A percentile compares a stretch with the other conserved stretches of the same genome.
Evolutionary conservation across 345 rosid genomes (phyloP).

Genomic region (Noccaea caerulescens): DNA sequence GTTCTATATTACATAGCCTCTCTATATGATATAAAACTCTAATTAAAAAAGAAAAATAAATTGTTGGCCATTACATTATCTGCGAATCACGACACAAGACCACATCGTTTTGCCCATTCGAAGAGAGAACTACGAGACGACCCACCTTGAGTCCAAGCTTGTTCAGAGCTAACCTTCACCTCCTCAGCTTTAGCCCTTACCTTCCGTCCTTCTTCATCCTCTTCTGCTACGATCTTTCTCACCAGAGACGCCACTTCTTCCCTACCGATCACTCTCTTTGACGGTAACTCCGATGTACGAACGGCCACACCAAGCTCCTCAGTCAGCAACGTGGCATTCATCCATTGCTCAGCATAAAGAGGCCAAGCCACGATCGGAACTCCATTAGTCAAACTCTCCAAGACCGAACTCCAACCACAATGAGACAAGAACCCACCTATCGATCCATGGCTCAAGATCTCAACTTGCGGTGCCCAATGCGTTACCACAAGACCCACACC

Average conservation of each 20-base stretch:
- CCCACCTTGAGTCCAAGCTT: constrained; percentile 50
- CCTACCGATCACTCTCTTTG: constrained; percentile 39
- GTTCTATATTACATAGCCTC: too few species aligned
- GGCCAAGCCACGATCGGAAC: constrained; percentile 78
- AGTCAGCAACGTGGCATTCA: constrained; percentile 61
- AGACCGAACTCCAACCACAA: constrained; percentile 70
- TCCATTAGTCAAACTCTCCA: constrained; percentile 66
- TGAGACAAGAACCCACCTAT: constrained; percentile 75
- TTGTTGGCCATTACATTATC: too few species aligned
- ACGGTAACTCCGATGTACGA: constrained; percentile 32
- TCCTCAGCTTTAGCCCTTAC: constrained; percentile 44
- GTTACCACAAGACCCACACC: constrained; percentile 52
- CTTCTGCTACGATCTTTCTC: constrained; percentile 47
- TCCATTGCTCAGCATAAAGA: constrained; percentile 63
- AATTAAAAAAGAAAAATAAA: too few species aligned
- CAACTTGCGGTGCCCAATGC: constrained; percentile 66
- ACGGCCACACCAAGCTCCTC: constrained; percentile 57
- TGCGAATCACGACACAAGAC: not conserved
- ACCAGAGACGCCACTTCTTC: constrained; percentile 53
- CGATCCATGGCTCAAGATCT: constrained; percentile 60
- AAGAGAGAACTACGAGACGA: constrained; percentile 47
- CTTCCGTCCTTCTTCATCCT: constrained; percentile 43
- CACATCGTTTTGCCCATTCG: constrained; percentile 43
- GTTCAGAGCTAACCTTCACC: constrained; percentile 42
- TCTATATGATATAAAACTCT: too few species aligned